A percentile compares a stretch with the other conserved stretches of the same genome.
Evolutionary conservation across 1,139 yeast species (phyloP).

Genomic region (Pichia sp.): DNA sequence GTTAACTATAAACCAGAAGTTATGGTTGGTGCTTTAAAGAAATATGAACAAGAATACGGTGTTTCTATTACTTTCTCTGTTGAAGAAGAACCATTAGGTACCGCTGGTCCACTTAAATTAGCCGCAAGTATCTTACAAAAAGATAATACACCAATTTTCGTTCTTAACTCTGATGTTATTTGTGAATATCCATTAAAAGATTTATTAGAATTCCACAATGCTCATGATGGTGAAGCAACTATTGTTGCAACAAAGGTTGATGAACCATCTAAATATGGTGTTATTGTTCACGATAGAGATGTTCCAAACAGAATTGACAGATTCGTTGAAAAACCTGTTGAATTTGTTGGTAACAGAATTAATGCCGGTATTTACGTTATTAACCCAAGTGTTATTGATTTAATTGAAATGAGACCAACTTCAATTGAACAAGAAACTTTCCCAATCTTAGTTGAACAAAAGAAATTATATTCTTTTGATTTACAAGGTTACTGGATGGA

Average conservation of each 20-base stretch:
- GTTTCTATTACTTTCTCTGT: slow-evolving; percentile 94
- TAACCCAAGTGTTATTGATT: slow-evolving; percentile 94
- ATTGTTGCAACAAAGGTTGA: slow-evolving; percentile 99
- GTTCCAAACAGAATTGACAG: slow-evolving; percentile 93
- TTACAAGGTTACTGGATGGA: slow-evolving; percentile 99
- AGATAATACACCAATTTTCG: slow-evolving; percentile 96
- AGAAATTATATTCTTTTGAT: slow-evolving; percentile 89
- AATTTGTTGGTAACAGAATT: slow-evolving; percentile 96
- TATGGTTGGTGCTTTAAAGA: slow-evolving; percentile 90
- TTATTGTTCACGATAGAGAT: slow-evolving; percentile 92
- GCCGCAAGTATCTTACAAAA: slow-evolving; percentile 92
- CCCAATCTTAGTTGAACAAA: slow-evolving; percentile 90
- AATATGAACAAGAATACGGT: slow-evolving; percentile 93
- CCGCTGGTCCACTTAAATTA: slow-evolving; percentile 98
- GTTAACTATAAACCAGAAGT: slow-evolving; percentile 99
- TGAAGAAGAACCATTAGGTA: slow-evolving; percentile 98
- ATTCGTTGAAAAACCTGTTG: slow-evolving; percentile 99
- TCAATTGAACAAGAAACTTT: slow-evolving; percentile 99
- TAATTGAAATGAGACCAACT: slow-evolving; percentile 96
- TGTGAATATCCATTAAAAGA: slow-evolving; percentile 97
- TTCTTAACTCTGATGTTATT: slow-evolving; percentile 95
- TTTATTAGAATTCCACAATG: slow-evolving; percentile 85
- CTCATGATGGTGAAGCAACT: slow-evolving; percentile 97
- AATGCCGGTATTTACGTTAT: slow-evolving; percentile 95
- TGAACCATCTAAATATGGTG: slow-evolving; percentile 99